Conservation (phyloP, 169 alveolate genomes). For the Eimeria zaria region DNA sequence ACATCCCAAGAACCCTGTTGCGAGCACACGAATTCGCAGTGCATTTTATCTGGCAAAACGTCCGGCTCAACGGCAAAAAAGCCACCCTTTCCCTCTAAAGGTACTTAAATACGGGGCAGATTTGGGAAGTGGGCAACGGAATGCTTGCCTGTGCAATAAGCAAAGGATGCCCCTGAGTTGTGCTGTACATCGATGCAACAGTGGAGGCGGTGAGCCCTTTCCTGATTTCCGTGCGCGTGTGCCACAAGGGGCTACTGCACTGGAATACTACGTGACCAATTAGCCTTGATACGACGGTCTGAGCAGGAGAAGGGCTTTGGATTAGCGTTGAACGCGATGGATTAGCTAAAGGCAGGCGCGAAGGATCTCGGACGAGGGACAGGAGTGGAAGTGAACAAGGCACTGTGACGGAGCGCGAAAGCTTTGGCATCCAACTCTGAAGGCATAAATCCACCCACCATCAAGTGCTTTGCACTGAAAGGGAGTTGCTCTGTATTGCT, state of each 20-base stretch:
- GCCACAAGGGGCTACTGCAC: slow-evolving; percentile 82
- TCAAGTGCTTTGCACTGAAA: neutral
- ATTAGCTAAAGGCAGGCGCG: slow-evolving; percentile 41
- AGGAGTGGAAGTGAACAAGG: slow-evolving; percentile 73
- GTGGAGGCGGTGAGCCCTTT: slow-evolving; percentile 51
- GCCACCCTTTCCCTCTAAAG: neutral
- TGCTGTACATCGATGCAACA: slow-evolving; percentile 68
- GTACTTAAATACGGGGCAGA: neutral
- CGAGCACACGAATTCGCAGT: neutral
- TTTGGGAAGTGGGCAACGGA: neutral
- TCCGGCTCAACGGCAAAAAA: neutral
- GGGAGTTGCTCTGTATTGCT: neutral
- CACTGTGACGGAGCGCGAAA: slow-evolving; percentile 68
- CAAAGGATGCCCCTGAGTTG: slow-evolving; percentile 82
- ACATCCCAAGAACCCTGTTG: slow-evolving; percentile 64
- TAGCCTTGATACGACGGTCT: slow-evolving; percentile 56
- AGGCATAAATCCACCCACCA: neutral
- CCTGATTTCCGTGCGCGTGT: slow-evolving; percentile 38
- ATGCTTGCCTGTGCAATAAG: slow-evolving; percentile 47
- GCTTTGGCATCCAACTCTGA: slow-evolving; percentile 78
- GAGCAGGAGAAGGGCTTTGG: slow-evolving; percentile 78
- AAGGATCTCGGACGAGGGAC: slow-evolving; percentile 61
- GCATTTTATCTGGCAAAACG: neutral
- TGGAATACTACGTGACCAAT: slow-evolving; percentile 72
- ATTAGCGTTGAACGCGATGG: neutral